A percentile compares a stretch with the other conserved stretches of the same genome.
phyloP scores from a whole-genome alignment of 768 basidiomycete species.

The Leccinum uliginosum region DNA sequence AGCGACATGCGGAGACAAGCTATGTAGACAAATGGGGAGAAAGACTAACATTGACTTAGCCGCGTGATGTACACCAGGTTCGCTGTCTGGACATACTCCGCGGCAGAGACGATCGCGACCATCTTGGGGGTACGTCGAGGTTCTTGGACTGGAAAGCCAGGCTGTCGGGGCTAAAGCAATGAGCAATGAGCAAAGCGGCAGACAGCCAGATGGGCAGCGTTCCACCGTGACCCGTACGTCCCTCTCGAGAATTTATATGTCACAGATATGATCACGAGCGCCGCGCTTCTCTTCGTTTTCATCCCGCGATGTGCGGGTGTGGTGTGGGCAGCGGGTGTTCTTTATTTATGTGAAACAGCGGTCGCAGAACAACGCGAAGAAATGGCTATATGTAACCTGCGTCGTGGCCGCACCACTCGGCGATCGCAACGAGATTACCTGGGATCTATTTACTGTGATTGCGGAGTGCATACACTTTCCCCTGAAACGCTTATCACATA shows the following conservation, averaged over 20 bases:
- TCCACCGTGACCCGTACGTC: neutral
- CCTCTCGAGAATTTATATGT: neutral
- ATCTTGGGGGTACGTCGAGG: neutral
- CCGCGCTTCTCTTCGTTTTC: neutral
- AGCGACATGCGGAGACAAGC: neutral
- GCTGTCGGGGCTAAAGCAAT: neutral
- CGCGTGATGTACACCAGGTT: conserved; percentile 2
- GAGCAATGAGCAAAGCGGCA: neutral
- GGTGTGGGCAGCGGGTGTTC: neutral
- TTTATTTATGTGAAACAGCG: neutral
- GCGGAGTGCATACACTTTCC: neutral
- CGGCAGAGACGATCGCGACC: neutral
- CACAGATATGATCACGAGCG: neutral
- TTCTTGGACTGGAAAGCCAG: neutral
- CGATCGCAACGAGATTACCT: neutral
- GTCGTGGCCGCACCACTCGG: neutral
- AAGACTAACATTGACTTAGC: conserved; percentile 9
- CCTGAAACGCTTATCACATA: neutral
- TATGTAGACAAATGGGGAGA: neutral
- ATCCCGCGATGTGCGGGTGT: neutral
- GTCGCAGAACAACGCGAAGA: neutral
- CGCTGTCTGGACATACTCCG: neutral
- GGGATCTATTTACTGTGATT: neutral
- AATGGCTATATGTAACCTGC: too few relatives aligned
- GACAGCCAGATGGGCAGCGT: neutral